Percentiles rank a stretch among this genome's conserved stretches.
Conservation (phyloP, 371 early-diverging fungal genomes). For the Mucor ambiguus region DNA sequence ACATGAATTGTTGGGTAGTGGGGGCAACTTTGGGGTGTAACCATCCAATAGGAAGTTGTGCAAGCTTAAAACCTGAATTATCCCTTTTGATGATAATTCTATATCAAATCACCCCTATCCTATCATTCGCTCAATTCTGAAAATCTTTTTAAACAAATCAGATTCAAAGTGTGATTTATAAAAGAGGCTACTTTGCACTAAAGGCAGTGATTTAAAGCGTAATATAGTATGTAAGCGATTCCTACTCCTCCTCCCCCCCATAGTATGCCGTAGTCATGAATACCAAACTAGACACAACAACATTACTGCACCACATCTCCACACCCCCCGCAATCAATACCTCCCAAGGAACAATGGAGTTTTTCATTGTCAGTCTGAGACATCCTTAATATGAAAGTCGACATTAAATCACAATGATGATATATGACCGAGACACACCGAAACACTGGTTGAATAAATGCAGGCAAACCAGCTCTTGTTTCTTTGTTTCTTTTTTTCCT, state of each 20-base stretch:
- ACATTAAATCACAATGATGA: conserved; percentile 10
- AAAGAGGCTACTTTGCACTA: neutral
- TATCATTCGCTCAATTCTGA: conserved; percentile 8
- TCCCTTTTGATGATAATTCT: neutral
- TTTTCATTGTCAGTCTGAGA: conserved; percentile 11
- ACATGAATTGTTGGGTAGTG: conserved; percentile 36
- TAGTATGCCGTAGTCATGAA: neutral
- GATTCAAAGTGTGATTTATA: neutral
- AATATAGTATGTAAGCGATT: neutral
- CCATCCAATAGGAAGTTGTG: conserved; percentile 34
- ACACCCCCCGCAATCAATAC: neutral
- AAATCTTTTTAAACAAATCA: conserved; percentile 5
- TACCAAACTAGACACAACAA: neutral
- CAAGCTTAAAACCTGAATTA: neutral
- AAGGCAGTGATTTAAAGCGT: neutral
- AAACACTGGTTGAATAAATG: neutral
- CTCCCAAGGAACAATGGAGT: neutral
- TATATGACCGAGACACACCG: conserved; percentile 18
- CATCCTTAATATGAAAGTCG: neutral
- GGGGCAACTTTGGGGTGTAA: conserved; percentile 37
- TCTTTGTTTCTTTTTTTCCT: neutral
- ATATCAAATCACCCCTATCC: neutral
- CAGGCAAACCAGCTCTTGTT: neutral
- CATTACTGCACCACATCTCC: neutral
- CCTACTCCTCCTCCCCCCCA: neutral